Evolutionary conservation across 805 yeast genomes (phyloP), one percentile per base, ranked within the genome.

Genomic region (Metschnikowia reukaufii): DNA sequence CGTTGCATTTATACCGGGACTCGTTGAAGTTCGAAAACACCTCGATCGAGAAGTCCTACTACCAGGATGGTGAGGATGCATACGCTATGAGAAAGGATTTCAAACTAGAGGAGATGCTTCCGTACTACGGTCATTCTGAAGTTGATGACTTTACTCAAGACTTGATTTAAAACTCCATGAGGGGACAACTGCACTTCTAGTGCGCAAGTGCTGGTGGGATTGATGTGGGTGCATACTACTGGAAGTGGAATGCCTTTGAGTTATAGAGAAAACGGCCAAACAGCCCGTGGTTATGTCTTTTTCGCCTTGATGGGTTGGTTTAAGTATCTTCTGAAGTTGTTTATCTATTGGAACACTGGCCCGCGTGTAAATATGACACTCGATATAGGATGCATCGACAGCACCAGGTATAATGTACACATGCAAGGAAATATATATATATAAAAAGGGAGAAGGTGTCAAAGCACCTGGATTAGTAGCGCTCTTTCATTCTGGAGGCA

Each of bases 41-140:
- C 47, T 80, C 84, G 35, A 82, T 94, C 48, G 97, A 90, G 59
- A 84, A 81, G 54, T 78, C 86, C n/a, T 94, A 94, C 66, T 94
- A 94, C 60, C 97, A 91, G 44, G 97, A 94, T 67, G 96, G 96
- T 27, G 99, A 94, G 68, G 97, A 94, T 68, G 99, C 99, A 13
- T 92, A 91, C 65, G 86, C 94, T 34, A 94, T 94, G 99, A 83
- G 82, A 62, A 87, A 87, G 62, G 75, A 72, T 2, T 73, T 89
- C 54, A 72, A 71, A 17, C 61, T 83, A 38, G 83, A 83, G 13
- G 85, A 83, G 20, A 69, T 86, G 51, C 50, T 81, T 37, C 90
- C 92, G 18, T 75, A 79, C 48, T 65, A 66, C 36, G 78, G 77
- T 51, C 83, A 81, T 16, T 66, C 62, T 23, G 66, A 59, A 9